Conservation (phyloP, 1,284 basidiomycete species). For the Tremellales sp. region DNA sequence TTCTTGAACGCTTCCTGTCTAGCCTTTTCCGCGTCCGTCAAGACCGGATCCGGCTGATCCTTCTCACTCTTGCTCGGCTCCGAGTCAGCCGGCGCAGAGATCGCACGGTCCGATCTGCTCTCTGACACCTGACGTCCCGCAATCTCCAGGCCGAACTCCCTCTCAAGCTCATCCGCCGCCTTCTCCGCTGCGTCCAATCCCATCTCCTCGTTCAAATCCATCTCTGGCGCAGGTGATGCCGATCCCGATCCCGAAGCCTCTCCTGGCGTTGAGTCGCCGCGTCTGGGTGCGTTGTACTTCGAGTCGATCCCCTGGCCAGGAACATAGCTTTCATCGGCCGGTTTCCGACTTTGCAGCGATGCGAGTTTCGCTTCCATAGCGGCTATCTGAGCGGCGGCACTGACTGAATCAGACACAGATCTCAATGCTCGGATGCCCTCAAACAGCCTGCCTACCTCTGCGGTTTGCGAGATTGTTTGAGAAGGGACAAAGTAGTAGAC, state of each 20-base stretch:
- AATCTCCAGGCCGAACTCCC: conserved; percentile 19
- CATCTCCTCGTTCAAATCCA: conserved; percentile 14
- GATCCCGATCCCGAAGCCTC: conserved; percentile 10
- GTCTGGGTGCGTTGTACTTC: not conserved
- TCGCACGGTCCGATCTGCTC: not conserved
- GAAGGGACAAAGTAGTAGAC: conserved; percentile 79
- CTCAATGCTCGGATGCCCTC: not conserved
- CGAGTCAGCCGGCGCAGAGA: not conserved
- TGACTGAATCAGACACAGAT: conserved; percentile 38
- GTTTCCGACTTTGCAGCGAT: conserved; percentile 59
- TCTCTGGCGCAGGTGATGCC: conserved; percentile 8
- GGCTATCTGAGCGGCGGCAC: conserved; percentile 84
- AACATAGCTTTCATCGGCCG: conserved; percentile 26
- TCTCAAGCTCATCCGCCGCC: conserved; percentile 27
- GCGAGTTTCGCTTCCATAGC: conserved; percentile 91
- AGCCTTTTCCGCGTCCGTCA: not conserved
- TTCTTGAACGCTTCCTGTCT: conserved; percentile 15
- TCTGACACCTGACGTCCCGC: not conserved
- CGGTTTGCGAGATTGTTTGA: conserved; percentile 65
- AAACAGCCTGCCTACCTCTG: conserved; percentile 54
- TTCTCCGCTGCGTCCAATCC: conserved; percentile 13
- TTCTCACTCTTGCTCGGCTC: not conserved
- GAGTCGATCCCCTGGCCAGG: conserved; percentile 15
- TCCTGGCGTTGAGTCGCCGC: not conserved
- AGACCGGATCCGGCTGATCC: not conserved